Percentiles rank a stretch among this genome's conserved stretches.
Conservation (phyloP, 108 stramenopile genomes). For the Fistulifera pelliculosa region DNA sequence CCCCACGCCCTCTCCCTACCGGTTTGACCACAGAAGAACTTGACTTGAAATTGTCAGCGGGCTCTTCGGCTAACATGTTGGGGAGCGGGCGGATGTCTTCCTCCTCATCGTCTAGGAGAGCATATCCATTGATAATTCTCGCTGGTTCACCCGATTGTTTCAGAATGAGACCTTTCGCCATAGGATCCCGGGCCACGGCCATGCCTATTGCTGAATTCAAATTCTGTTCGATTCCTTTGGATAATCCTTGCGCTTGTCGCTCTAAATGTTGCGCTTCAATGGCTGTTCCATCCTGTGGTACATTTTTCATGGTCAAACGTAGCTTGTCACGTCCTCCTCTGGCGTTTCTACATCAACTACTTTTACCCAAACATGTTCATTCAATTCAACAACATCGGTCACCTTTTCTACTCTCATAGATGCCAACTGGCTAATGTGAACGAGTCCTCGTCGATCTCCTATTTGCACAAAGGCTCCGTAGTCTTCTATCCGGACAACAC, state of each 20-base stretch:
- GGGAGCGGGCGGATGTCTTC: slow-evolving; percentile 27
- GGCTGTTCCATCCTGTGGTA: slow-evolving; percentile 31
- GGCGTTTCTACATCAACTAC: slow-evolving; percentile 20
- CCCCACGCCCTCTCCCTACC: slow-evolving; percentile 54
- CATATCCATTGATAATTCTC: slow-evolving; percentile 29
- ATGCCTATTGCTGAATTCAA: slow-evolving; percentile 64
- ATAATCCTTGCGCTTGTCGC: neutral
- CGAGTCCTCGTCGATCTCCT: slow-evolving; percentile 27
- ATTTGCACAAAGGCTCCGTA: slow-evolving; percentile 57
- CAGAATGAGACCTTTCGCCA: slow-evolving; percentile 26
- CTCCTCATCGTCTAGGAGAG: slow-evolving; percentile 58
- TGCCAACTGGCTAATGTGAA: slow-evolving; percentile 57
- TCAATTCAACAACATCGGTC: slow-evolving; percentile 25
- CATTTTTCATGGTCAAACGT: slow-evolving; percentile 54
- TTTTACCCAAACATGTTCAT: slow-evolving; percentile 37
- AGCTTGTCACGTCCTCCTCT: slow-evolving; percentile 23
- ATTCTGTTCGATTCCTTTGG: slow-evolving; percentile 18
- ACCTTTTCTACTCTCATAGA: slow-evolving; percentile 29
- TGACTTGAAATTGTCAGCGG: neutral
- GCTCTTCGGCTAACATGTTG: neutral
- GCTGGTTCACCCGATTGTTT: slow-evolving; percentile 7
- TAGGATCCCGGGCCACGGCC: slow-evolving; percentile 58
- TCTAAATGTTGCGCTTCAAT: neutral
- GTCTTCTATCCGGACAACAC: slow-evolving; percentile 40
- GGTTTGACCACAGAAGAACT: slow-evolving; percentile 5